These are phyloP conservation scores for Neodidymelliopsis sp. DNA, from an alignment of 2,329 filamentous ascomycete species.

Conservation along the genomic window DNA sequence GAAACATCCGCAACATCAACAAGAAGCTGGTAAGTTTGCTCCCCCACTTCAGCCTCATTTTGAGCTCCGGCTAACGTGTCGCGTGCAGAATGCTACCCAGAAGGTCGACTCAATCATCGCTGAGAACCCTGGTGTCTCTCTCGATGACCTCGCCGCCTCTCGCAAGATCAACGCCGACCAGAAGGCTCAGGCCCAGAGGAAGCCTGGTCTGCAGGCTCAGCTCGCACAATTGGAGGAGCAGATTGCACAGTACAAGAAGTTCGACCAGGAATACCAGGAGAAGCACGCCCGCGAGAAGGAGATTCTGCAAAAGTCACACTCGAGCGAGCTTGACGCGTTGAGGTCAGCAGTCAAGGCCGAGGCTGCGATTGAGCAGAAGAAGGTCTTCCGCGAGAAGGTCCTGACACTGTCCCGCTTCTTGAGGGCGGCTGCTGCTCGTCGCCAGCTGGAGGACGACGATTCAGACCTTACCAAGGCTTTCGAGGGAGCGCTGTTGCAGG, in stretches of 20 bases:
- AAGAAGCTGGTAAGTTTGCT: constrained; percentile 83
- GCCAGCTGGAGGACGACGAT: constrained; percentile 74
- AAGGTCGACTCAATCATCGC: constrained; percentile 75
- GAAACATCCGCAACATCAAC: constrained; percentile 87
- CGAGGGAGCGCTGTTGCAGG: constrained; percentile 78
- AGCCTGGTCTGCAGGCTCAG: constrained; percentile 73
- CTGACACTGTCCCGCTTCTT: constrained; percentile 80
- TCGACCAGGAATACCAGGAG: constrained; percentile 74
- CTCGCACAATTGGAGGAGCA: constrained; percentile 76
- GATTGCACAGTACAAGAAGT: constrained; percentile 75
- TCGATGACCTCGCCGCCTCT: constrained; percentile 74
- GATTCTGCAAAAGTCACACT: constrained; percentile 62
- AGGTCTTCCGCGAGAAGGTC: constrained; percentile 66
- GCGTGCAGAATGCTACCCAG: constrained; percentile 68
- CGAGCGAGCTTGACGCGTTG: constrained; percentile 63
- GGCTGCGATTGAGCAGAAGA: constrained; percentile 56
- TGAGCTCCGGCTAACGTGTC: constrained; percentile 28
- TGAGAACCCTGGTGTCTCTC: constrained; percentile 72
- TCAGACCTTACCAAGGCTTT: constrained; percentile 81
- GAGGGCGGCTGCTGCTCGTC: constrained; percentile 76
- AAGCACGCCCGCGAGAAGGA: constrained; percentile 66
- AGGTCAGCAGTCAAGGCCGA: constrained; percentile 64
- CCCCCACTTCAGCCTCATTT: constrained; percentile 3
- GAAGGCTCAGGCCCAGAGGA: constrained; percentile 78
- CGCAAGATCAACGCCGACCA: constrained; percentile 84